A percentile compares a stretch with the other conserved stretches of the same genome.
These are phyloP conservation scores for Corylus americana DNA, from an alignment of 306 rosid species.

Conservation along the genomic window DNA sequence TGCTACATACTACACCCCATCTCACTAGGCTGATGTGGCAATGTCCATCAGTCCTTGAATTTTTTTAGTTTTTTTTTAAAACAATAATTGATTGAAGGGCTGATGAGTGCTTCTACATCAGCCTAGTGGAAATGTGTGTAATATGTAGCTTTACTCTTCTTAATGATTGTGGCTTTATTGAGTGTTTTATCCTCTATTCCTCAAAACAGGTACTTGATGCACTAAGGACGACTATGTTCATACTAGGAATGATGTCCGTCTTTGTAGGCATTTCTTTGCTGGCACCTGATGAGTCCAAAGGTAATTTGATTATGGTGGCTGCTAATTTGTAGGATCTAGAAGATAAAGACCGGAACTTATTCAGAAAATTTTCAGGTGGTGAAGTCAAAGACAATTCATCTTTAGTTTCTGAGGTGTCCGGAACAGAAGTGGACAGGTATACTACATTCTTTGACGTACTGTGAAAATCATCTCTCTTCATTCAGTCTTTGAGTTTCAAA, in stretches of 20 bases:
- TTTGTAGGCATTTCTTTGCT: slow-evolving; percentile 89
- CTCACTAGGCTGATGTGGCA: too few relatives aligned
- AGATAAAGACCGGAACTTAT: slow-evolving; percentile 27
- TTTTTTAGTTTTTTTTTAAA: too few relatives aligned
- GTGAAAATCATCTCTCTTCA: not conserved
- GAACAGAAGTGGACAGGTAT: slow-evolving; percentile 76
- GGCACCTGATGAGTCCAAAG: slow-evolving; percentile 96
- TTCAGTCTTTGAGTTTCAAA: not conserved
- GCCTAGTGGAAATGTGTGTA: too few relatives aligned
- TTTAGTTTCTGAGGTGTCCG: slow-evolving; percentile 53
- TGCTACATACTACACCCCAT: too few relatives aligned
- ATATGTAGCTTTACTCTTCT: too few relatives aligned
- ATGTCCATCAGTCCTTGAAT: too few relatives aligned
- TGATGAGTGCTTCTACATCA: too few relatives aligned
- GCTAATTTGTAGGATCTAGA: slow-evolving; percentile 16
- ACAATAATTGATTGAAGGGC: too few relatives aligned
- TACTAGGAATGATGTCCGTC: slow-evolving; percentile 86
- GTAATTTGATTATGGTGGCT: slow-evolving; percentile 39
- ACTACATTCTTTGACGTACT: not conserved
- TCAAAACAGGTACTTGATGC: slow-evolving; percentile 83
- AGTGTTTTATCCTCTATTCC: slow-evolving; percentile 18
- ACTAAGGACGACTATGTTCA: slow-evolving; percentile 90
- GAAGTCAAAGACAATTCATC: slow-evolving; percentile 66
- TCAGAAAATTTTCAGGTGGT: slow-evolving; percentile 52
- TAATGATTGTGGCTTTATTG: not conserved